These are phyloP conservation scores for Falciphora oryzae DNA, from an alignment of 2,329 filamentous ascomycete genomes.

Conservation along the genomic window DNA sequence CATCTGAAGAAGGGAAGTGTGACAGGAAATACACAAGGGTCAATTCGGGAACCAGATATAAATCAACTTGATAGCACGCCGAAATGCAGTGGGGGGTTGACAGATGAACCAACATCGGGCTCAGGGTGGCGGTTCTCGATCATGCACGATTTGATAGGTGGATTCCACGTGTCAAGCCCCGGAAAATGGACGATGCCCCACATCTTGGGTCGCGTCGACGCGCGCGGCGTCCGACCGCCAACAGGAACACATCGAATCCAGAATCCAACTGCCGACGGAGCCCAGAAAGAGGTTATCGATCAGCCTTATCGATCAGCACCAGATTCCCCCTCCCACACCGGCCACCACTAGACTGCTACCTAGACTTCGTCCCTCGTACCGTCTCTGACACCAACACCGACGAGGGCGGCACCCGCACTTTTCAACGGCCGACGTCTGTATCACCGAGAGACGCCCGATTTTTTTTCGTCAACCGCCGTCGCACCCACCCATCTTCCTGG, in stretches of 20 bases:
- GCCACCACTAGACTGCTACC: not conserved
- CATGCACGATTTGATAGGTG: not conserved
- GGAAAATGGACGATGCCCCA: not conserved
- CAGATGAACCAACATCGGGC: too few species aligned
- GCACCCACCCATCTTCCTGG: too few species aligned
- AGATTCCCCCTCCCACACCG: not conserved
- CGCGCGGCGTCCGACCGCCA: too few species aligned
- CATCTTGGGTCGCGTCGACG: not conserved
- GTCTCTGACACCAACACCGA: not conserved
- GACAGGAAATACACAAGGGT: too few species aligned
- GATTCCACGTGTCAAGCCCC: not conserved
- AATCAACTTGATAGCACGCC: too few species aligned
- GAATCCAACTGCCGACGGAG: not conserved
- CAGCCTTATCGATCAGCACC: not conserved
- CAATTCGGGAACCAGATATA: too few species aligned
- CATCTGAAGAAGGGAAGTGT: too few species aligned
- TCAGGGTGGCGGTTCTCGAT: not conserved
- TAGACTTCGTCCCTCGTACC: not conserved
- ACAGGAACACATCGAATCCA: not conserved
- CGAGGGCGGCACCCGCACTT: not conserved
- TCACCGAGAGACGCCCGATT: not conserved
- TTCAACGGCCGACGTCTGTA: not conserved
- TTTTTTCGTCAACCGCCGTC: too few species aligned
- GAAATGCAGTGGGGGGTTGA: too few species aligned
- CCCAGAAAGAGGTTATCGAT: not conserved